Percentiles rank a stretch among this genome's conserved stretches.
phyloP scores from a whole-genome alignment of 2,329 filamentous ascomycete species.

The Sphaerulina vaccinii region DNA sequence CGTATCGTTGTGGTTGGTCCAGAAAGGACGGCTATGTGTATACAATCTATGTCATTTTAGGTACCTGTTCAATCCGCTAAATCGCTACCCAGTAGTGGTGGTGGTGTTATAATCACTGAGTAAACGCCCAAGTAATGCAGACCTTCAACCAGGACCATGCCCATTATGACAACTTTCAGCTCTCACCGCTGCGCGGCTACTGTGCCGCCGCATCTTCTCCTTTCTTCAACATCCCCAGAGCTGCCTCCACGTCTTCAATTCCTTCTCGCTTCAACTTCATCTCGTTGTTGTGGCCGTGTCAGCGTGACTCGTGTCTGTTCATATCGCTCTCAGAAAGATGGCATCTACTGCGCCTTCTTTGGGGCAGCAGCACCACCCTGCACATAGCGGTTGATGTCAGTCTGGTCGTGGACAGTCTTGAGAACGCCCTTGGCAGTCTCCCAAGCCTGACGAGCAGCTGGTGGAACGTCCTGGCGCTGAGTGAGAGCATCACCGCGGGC shows the following conservation, averaged over 20 bases:
- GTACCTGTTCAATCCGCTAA: neutral
- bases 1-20: too few relatives aligned
- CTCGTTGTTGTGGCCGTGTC: slow-evolving; percentile 7
- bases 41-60: neutral
- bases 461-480: slow-evolving; percentile 82
- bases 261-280: neutral
- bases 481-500: slow-evolving; percentile 77
- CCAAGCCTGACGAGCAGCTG: slow-evolving; percentile 76
- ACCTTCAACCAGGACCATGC: neutral
- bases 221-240: neutral
- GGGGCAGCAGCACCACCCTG: slow-evolving; percentile 43
- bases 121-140: neutral
- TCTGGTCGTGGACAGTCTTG: slow-evolving; percentile 73
- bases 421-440: slow-evolving; percentile 70
- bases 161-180: neutral
- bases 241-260: neutral
- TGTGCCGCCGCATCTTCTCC: neutral
- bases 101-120: neutral
- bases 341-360: slow-evolving; percentile 62
- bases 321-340: neutral
- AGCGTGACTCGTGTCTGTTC: slow-evolving; percentile 12
- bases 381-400: slow-evolving; percentile 56
- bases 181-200: neutral
- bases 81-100: neutral
- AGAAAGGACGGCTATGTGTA: too few relatives aligned